These are phyloP conservation scores for Pythium dissimile DNA, from an alignment of 352 stramenopile species.

Conservation along the genomic window DNA sequence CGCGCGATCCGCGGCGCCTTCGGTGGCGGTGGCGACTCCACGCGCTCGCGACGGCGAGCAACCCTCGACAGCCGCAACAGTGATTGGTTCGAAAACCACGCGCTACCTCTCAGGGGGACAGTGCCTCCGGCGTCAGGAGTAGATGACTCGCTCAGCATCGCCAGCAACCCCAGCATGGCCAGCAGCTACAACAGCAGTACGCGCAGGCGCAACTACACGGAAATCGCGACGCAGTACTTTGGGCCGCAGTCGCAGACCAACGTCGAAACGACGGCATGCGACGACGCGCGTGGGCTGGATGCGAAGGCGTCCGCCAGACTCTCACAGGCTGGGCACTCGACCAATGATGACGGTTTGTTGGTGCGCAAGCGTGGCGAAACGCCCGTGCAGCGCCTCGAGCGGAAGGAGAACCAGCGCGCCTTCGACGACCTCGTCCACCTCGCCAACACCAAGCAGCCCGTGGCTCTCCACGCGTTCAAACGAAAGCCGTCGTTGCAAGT, in stretches of 20 bases:
- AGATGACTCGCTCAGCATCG: conserved; percentile 29
- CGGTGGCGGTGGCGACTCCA: background rate
- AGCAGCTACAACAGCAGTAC: conserved; percentile 50
- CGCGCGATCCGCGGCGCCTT: conserved; percentile 2
- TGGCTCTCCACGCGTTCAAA: conserved; percentile 46
- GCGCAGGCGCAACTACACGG: conserved; percentile 38
- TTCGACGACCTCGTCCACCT: conserved; percentile 59
- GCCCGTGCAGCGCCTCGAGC: conserved; percentile 18
- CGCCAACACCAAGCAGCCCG: conserved; percentile 50
- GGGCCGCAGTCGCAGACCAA: conserved; percentile 13
- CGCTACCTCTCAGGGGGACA: background rate
- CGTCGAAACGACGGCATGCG: background rate
- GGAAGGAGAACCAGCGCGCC: conserved; percentile 42
- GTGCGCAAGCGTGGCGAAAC: conserved; percentile 14
- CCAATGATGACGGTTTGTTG: too few relatives aligned
- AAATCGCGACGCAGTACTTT: conserved; percentile 46
- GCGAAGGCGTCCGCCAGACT: background rate
- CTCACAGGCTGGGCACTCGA: too few relatives aligned
- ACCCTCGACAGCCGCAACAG: conserved; percentile 3
- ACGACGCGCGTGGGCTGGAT: background rate
- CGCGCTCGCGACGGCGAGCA: background rate
- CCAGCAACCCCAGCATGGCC: conserved; percentile 39
- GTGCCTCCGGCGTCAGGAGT: conserved; percentile 12
- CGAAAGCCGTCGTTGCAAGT: conserved; percentile 7
- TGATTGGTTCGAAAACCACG: conserved; percentile 9